Conservation (phyloP, 495 filamentous ascomycete genomes). For the Bombardia bombarda region DNA sequence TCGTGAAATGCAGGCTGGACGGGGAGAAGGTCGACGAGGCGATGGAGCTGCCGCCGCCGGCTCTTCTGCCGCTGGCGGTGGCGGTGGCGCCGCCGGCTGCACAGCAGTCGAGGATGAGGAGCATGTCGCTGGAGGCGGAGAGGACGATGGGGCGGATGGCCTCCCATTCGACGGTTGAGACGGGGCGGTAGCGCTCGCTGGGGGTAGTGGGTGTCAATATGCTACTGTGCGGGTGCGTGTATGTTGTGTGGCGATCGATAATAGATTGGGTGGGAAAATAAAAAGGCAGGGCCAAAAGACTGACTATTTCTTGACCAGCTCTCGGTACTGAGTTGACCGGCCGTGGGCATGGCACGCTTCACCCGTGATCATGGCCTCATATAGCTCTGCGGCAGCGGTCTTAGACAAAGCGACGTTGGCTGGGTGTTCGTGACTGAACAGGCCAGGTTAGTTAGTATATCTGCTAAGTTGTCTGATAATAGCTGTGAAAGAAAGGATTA, state of each 20-base stretch:
- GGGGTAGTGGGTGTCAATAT: background rate
- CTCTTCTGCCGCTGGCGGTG: too few species aligned
- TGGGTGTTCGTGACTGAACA: constrained; percentile 24
- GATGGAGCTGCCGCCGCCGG: too few species aligned
- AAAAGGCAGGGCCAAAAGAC: constrained; percentile 2
- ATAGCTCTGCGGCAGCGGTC: constrained; percentile 24
- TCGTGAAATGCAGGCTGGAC: constrained; percentile 14
- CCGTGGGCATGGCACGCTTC: constrained; percentile 10
- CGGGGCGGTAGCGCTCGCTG: constrained; percentile 26
- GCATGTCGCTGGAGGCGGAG: constrained; percentile 18
- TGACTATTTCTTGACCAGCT: constrained; percentile 26
- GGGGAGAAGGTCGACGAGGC: too few species aligned
- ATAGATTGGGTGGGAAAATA: background rate
- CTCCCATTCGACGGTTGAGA: constrained; percentile 20
- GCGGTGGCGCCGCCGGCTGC: constrained; percentile 25
- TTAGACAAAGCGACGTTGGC: constrained; percentile 20
- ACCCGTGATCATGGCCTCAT: constrained; percentile 16
- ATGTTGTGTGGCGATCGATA: background rate
- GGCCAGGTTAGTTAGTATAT: background rate
- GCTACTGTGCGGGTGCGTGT: background rate
- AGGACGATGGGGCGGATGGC: constrained; percentile 19
- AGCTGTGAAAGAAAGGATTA: too few species aligned
- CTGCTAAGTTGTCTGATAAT: too few species aligned
- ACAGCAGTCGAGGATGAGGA: constrained; percentile 30
- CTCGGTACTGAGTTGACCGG: constrained; percentile 4